These are phyloP conservation scores for Cryptosporidium ryanae DNA, from an alignment of 169 alveolate species.

Conservation along the genomic window DNA sequence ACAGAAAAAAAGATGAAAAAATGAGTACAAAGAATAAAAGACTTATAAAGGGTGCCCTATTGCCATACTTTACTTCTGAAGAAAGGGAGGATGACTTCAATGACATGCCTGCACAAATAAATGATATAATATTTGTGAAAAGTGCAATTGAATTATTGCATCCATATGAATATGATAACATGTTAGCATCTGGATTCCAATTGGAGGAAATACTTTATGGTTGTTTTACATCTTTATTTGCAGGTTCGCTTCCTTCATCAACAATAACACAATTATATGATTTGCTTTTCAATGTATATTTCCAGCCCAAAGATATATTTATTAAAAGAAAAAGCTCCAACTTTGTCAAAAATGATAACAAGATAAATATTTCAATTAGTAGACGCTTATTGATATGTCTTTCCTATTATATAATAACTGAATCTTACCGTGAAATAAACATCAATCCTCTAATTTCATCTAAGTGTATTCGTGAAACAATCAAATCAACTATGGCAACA, in stretches of 20 bases:
- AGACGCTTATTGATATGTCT: slow-evolving; percentile 61
- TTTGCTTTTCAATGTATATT: slow-evolving; percentile 54
- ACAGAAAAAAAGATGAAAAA: slow-evolving; percentile 1
- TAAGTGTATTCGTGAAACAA: slow-evolving; percentile 70
- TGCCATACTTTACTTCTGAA: slow-evolving; percentile 60
- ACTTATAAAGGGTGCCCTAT: slow-evolving; percentile 53
- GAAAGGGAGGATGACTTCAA: slow-evolving; percentile 56
- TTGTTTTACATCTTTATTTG: slow-evolving; percentile 57
- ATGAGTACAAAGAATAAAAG: slow-evolving; percentile 6
- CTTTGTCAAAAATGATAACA: slow-evolving; percentile 21
- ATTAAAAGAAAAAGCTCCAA: not conserved
- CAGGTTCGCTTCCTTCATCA: slow-evolving; percentile 71
- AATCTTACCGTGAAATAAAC: slow-evolving; percentile 74
- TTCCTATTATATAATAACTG: slow-evolving; percentile 56
- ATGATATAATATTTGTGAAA: slow-evolving; percentile 50
- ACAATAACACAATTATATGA: slow-evolving; percentile 68
- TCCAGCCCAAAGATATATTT: slow-evolving; percentile 71
- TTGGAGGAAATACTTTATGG: slow-evolving; percentile 61
- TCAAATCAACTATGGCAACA: slow-evolving; percentile 64
- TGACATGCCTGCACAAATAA: slow-evolving; percentile 72
- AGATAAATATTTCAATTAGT: slow-evolving; percentile 44
- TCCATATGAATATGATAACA: slow-evolving; percentile 73
- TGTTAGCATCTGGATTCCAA: slow-evolving; percentile 74
- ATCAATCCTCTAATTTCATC: slow-evolving; percentile 66
- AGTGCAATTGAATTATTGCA: slow-evolving; percentile 60